phyloP scores from a whole-genome alignment of 768 basidiomycete genomes.

The Asterophora lycoperdoides region DNA sequence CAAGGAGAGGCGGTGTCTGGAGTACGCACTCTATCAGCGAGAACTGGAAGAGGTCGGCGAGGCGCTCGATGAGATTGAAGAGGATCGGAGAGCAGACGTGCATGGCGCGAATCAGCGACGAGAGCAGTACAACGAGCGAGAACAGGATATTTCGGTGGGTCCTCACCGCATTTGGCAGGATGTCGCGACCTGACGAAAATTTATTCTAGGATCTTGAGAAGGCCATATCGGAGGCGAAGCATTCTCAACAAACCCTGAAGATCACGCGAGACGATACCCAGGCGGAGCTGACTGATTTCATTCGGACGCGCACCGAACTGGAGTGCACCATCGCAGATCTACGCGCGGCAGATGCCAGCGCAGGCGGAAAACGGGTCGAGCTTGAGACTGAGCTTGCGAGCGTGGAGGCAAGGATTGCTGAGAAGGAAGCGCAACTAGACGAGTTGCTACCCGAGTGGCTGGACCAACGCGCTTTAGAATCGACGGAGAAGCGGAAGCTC shows the following conservation, averaged over 20 bases:
- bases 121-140: conserved; percentile 76
- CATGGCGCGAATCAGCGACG: conserved; percentile 80
- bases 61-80: conserved; percentile 80
- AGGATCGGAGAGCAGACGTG: conserved; percentile 76
- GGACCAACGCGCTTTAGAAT: conserved; percentile 45
- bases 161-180: background rate
- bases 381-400: conserved; percentile 61
- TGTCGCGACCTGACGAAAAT: background rate
- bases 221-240: conserved; percentile 64
- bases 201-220: conserved; percentile 67
- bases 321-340: conserved; percentile 82
- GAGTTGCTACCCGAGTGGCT: conserved; percentile 71
- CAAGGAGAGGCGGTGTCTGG: conserved; percentile 88
- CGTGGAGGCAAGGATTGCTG: conserved; percentile 55
- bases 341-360: conserved; percentile 56
- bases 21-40: conserved; percentile 90
- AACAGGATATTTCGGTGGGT: conserved; percentile 80
- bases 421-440: conserved; percentile 60
- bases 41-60: conserved; percentile 88
- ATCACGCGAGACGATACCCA: conserved; percentile 74
- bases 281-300: conserved; percentile 80
- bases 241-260: conserved; percentile 63
- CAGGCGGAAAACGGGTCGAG: conserved; percentile 58
- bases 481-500: conserved; percentile 57
- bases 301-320: conserved; percentile 80